These are phyloP conservation scores for Sarcodon aspratus DNA, from an alignment of 768 basidiomycete species.

Conservation along the genomic window DNA sequence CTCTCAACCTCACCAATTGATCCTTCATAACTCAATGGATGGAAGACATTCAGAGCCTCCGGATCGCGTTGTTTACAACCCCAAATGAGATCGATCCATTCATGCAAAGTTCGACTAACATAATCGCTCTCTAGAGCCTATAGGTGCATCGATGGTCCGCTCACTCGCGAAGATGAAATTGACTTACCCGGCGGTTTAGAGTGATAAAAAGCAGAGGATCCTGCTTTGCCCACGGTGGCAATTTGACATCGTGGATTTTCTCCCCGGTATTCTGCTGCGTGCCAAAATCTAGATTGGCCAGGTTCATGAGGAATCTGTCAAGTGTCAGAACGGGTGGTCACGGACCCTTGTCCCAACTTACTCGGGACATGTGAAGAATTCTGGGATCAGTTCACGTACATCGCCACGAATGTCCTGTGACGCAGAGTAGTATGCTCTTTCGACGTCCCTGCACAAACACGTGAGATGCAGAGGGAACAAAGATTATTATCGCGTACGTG, in stretches of 20 bases:
- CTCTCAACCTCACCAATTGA: slow-evolving; percentile 47
- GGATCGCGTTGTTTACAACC: slow-evolving; percentile 76
- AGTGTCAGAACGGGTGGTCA: background rate
- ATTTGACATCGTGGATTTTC: slow-evolving; percentile 75
- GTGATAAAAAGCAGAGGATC: slow-evolving; percentile 78
- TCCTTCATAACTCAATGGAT: slow-evolving; percentile 89
- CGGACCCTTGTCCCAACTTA: slow-evolving; percentile 18
- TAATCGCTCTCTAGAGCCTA: slow-evolving; percentile 83
- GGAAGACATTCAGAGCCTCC: slow-evolving; percentile 74
- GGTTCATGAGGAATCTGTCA: slow-evolving; percentile 72
- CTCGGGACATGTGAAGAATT: slow-evolving; percentile 82
- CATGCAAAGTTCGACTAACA: slow-evolving; percentile 73
- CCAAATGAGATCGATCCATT: slow-evolving; percentile 96
- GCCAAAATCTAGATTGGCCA: slow-evolving; percentile 71
- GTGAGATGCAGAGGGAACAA: slow-evolving; percentile 3
- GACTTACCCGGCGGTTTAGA: slow-evolving; percentile 57
- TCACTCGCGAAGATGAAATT: background rate
- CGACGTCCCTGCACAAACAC: slow-evolving; percentile 45
- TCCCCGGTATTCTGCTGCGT: slow-evolving; percentile 62
- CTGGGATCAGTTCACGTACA: slow-evolving; percentile 87
- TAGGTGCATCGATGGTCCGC: background rate
- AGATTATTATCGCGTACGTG: slow-evolving; percentile 29
- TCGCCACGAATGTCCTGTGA: slow-evolving; percentile 82
- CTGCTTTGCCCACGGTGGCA: slow-evolving; percentile 83
- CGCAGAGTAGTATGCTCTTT: slow-evolving; percentile 77